phyloP scores from a whole-genome alignment of 306 rosid species.

The Malus fusca region DNA sequence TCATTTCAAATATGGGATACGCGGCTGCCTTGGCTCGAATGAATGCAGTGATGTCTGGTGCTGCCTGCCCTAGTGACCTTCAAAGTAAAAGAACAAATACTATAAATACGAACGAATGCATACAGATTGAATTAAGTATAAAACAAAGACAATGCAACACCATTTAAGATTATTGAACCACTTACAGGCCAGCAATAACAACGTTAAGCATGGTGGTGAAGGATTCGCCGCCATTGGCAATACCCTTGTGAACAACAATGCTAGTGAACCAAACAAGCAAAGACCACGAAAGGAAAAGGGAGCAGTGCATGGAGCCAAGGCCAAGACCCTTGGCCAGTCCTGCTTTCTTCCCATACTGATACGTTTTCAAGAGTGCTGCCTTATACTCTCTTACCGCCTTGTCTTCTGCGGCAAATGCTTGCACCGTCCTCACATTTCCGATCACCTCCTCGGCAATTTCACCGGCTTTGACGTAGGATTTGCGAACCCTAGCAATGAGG shows the following conservation, averaged over 20 bases:
- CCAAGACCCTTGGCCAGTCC: conserved; percentile 96
- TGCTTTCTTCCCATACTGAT: conserved; percentile 62
- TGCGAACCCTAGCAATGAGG: conserved; percentile 65
- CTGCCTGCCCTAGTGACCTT: conserved; percentile 95
- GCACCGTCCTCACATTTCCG: conserved; percentile 90
- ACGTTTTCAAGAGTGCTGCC: conserved; percentile 64
- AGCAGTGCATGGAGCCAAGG: conserved; percentile 79
- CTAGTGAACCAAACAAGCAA: conserved; percentile 92
- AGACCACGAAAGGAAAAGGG: conserved; percentile 87
- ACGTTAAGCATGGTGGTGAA: conserved; percentile 99
- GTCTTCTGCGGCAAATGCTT: conserved; percentile 97
- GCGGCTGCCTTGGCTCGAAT: conserved; percentile 90
- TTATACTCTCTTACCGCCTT: conserved; percentile 65
- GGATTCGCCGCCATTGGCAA: conserved; percentile 89
- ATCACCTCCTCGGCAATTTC: conserved; percentile 95
- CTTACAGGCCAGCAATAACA: conserved; percentile 97
- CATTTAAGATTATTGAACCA: not conserved
- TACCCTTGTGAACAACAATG: conserved; percentile 76
- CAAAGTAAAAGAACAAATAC: not conserved
- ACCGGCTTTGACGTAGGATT: conserved; percentile 85
- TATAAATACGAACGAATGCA: too few species aligned
- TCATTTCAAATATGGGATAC: conserved; percentile 89
- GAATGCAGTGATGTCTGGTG: conserved; percentile 83
- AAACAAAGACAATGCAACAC: too few species aligned
- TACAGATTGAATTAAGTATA: too few species aligned